These are phyloP conservation scores for Eucalyptus victrix DNA, from an alignment of 345 rosid genomes.

Conservation along the genomic window DNA sequence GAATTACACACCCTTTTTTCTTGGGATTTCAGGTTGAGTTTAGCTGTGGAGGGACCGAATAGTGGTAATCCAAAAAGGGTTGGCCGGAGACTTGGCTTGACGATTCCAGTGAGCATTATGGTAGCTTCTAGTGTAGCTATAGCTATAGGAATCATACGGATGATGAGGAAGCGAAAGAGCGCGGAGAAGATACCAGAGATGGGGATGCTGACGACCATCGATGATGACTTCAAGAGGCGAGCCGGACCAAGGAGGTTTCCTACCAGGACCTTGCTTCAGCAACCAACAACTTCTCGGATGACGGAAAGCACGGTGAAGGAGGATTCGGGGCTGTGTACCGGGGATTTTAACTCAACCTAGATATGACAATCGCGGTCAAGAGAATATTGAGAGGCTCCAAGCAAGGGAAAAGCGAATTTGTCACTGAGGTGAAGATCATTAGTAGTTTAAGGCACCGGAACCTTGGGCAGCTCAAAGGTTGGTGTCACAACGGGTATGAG, in stretches of 20 bases:
- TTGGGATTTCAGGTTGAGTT: conserved; percentile 26
- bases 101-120: conserved; percentile 4
- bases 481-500: conserved; percentile 48
- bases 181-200: not conserved
- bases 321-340: conserved; percentile 48
- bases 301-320: conserved; percentile 42
- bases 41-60: conserved; percentile 3
- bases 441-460: conserved; percentile 50
- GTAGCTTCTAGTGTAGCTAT: not conserved
- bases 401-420: conserved; percentile 35
- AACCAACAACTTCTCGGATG: conserved; percentile 26
- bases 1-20: conserved; percentile 14
- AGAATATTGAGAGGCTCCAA: conserved; percentile 20
- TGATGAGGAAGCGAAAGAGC: not conserved
- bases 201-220: conserved; percentile 3
- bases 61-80: not conserved
- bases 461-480: conserved; percentile 56
- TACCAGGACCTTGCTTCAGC: conserved; percentile 27
- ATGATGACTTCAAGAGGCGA: conserved; percentile 35
- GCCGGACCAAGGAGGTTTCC: conserved; percentile 42
- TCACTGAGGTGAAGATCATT: conserved; percentile 35
- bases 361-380: conserved; percentile 31
- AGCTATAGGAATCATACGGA: not conserved
- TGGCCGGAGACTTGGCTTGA: not conserved
- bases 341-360: conserved; percentile 18